phyloP scores from a whole-genome alignment of 2,329 filamentous ascomycete genomes.

The Penicillium freii region DNA sequence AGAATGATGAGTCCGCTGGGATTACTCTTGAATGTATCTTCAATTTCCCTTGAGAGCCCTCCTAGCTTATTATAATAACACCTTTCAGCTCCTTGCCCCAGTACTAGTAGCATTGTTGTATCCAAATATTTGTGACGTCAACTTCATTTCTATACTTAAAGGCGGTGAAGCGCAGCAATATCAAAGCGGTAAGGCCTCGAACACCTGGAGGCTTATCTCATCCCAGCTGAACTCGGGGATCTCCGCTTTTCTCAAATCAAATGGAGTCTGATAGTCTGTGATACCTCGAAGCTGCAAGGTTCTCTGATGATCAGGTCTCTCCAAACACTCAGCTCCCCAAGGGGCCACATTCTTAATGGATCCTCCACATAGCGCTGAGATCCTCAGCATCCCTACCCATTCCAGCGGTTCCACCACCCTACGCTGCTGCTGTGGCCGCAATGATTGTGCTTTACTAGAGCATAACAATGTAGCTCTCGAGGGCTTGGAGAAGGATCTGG shows the following conservation, averaged over 20 bases:
- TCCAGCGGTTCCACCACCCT: constrained; percentile 29
- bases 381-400: constrained; percentile 36
- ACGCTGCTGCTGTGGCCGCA: constrained; percentile 79
- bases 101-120: neutral
- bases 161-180: neutral
- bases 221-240: constrained; percentile 1
- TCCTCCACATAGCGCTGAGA: constrained; percentile 26
- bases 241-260: constrained; percentile 10
- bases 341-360: constrained; percentile 37
- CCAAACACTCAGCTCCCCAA: constrained; percentile 23
- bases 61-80: neutral
- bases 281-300: constrained; percentile 6
- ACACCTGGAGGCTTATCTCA: constrained; percentile 4
- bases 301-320: constrained; percentile 9
- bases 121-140: neutral
- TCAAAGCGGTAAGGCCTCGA: neutral
- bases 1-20: neutral
- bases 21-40: neutral
- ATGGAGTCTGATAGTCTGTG: constrained; percentile 2
- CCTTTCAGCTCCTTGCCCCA: no score
- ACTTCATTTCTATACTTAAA: neutral
- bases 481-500: constrained; percentile 81
- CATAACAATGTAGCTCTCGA: constrained; percentile 77
- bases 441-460: constrained; percentile 74
- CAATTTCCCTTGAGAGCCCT: neutral